Evolutionary conservation across 306 rosid species (phyloP).

Genomic region (Ochetophila trinervis): DNA sequence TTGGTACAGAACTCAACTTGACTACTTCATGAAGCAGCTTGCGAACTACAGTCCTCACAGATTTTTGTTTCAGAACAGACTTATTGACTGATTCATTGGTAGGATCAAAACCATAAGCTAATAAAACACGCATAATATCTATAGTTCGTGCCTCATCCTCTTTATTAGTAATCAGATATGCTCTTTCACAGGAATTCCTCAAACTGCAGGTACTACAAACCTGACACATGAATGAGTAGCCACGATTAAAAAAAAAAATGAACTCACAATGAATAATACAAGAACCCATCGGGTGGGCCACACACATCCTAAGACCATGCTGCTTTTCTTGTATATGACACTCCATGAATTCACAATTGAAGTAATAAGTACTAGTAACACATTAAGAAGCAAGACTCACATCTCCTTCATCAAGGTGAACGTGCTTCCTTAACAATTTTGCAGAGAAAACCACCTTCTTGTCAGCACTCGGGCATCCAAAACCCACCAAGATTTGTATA

Average conservation of each 20-base stretch:
- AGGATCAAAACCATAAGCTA: conserved; percentile 79
- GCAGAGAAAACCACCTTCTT: conserved; percentile 89
- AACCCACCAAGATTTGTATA: conserved; percentile 84
- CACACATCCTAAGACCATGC: no score
- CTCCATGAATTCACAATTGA: no score
- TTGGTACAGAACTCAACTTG: conserved; percentile 89
- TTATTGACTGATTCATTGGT: conserved; percentile 55
- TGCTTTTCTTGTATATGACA: no score
- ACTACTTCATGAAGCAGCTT: conserved; percentile 92
- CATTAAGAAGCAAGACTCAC: conserved; percentile 44
- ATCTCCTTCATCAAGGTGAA: conserved; percentile 97
- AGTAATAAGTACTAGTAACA: neutral
- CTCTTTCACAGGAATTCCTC: conserved; percentile 87
- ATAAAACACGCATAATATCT: conserved; percentile 80
- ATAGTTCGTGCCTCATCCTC: conserved; percentile 89
- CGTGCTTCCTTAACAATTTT: conserved; percentile 76
- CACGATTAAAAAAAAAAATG: conserved; percentile 15
- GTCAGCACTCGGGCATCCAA: conserved; percentile 85
- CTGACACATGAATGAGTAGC: conserved; percentile 46
- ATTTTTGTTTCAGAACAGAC: conserved; percentile 70
- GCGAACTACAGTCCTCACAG: conserved; percentile 76
- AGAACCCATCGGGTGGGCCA: no score
- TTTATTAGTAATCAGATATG: conserved; percentile 73
- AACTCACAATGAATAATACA: no score
- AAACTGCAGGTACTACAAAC: conserved; percentile 99